Evolutionary conservation across 352 stramenopile species (phyloP), one percentile per base, ranked within the genome.

Genomic region (Aphanomyces astaci): DNA sequence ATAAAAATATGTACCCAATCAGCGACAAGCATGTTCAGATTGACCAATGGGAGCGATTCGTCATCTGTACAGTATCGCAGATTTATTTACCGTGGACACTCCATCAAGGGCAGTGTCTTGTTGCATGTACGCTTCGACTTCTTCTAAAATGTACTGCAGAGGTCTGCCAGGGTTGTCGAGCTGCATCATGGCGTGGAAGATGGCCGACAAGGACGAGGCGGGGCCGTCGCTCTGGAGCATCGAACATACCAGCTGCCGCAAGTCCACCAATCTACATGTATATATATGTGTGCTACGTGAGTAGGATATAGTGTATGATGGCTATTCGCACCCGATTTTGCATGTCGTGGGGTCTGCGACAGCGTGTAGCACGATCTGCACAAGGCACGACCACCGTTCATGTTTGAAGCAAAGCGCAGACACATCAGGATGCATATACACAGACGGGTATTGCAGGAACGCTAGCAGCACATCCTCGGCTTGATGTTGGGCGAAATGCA

Each of bases 321-420:
- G n/a, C n/a, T n/a, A n/a, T n/a, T n/a, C n/a, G 56, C 36, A 65
- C 56, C 56, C 56, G 4, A 24, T 25, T 7, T 2, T 4, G 27
- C 56, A 36, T 2, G 56, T 39, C 25, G 30, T 24, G n/a, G 24
- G 32, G 11, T 51, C 3, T 7, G 43, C 62, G 2, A 68, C 7
- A 3, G 62, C 19, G n/a, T 68, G 57, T 5, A 68, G 62, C 31
- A 68, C 62, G 45, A 68, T 40, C 51, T 68, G 62, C 3, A 60
- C 10, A 4, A 68, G 7, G 27, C 62, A 30, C 9, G 57, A 4
- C 62, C 62, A 68, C 30, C 32, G n/a, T 31, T 28, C 51, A 52
- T 68, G 62, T 25, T 56, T 19, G n/a, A 68, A 25, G 25, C 62
- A 68, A n/a, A 68, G 51, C 27, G 13, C 28, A 22, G 39, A 59